Conservation (phyloP, 2,329 filamentous ascomycete genomes). For the Fusarium siculi region DNA sequence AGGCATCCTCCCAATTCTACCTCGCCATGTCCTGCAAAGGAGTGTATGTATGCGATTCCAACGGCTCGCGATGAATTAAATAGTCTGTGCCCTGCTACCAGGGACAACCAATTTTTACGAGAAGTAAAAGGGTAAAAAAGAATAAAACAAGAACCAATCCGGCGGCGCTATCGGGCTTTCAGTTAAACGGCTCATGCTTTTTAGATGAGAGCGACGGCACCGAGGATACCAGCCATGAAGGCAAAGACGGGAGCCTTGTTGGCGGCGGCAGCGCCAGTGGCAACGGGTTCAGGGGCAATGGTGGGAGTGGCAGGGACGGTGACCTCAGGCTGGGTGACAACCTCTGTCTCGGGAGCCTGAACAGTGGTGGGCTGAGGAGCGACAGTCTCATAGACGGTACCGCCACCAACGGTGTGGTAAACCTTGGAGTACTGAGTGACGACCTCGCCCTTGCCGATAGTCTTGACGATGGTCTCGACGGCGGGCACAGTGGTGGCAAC, state of each 20-base stretch:
- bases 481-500: constrained; percentile 54
- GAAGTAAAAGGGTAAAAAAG: constrained; percentile 17
- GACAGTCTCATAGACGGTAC: constrained; percentile 44
- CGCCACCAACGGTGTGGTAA: constrained; percentile 40
- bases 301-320: constrained; percentile 37
- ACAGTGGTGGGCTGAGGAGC: constrained; percentile 46
- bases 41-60: constrained; percentile 21
- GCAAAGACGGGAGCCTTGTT: constrained; percentile 51
- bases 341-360: constrained; percentile 40
- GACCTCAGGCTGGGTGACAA: constrained; percentile 35
- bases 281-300: constrained; percentile 38
- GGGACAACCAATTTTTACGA: constrained; percentile 22
- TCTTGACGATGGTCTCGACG: constrained; percentile 41
- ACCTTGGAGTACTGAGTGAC: constrained; percentile 44
- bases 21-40: constrained; percentile 19
- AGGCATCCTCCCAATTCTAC: constrained; percentile 10
- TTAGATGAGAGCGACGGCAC: constrained; percentile 53
- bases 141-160: constrained; percentile 16
- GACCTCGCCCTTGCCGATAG: constrained; percentile 33
- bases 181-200: neutral
- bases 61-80: constrained; percentile 26
- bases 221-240: constrained; percentile 52
- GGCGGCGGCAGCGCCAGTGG: constrained; percentile 46
- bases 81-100: constrained; percentile 11
- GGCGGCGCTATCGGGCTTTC: constrained; percentile 2